A percentile compares a stretch with the other conserved stretches of the same genome.
Evolutionary conservation across 2,329 filamentous ascomycete species (phyloP).

Genomic region (Tolypocladium pustulatum): DNA sequence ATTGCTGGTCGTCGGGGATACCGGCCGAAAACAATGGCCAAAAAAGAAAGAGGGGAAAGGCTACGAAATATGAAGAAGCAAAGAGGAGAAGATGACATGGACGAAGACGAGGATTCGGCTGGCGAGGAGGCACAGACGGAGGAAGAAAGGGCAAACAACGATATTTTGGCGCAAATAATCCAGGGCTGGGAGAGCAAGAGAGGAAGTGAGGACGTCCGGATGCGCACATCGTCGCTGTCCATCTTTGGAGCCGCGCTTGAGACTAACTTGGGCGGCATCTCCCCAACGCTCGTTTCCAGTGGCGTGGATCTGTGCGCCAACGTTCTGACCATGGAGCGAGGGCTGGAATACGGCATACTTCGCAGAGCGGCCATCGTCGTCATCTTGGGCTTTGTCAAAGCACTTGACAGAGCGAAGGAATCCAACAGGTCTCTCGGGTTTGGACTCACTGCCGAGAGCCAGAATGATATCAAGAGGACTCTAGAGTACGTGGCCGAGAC

Average conservation of each 20-base stretch:
- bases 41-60: slow-evolving; percentile 41
- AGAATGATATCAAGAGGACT: slow-evolving; percentile 50
- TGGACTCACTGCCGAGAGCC: slow-evolving; percentile 42
- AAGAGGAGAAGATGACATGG: slow-evolving; percentile 39
- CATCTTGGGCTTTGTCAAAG: slow-evolving; percentile 49
- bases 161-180: slow-evolving; percentile 47
- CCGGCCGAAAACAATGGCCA: slow-evolving; percentile 47
- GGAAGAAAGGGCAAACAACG: slow-evolving; percentile 34
- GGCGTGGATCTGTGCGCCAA: slow-evolving; percentile 53
- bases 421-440: slow-evolving; percentile 36
- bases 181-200: slow-evolving; percentile 56
- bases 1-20: slow-evolving; percentile 54
- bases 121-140: slow-evolving; percentile 37
- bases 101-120: slow-evolving; percentile 25
- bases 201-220: slow-evolving; percentile 58
- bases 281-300: slow-evolving; percentile 38
- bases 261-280: slow-evolving; percentile 46
- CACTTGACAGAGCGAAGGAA: slow-evolving; percentile 43
- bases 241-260: slow-evolving; percentile 52
- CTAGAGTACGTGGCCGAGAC: slow-evolving; percentile 53
- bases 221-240: slow-evolving; percentile 59
- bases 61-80: slow-evolving; percentile 35
- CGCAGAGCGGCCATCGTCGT: slow-evolving; percentile 56
- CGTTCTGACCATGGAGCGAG: slow-evolving; percentile 52
- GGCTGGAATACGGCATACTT: slow-evolving; percentile 51